Evolutionary conservation across 2,329 filamentous ascomycete species (phyloP), one percentile per base, ranked within the genome.

Genomic region (Paraphoma chrysanthemicola): DNA sequence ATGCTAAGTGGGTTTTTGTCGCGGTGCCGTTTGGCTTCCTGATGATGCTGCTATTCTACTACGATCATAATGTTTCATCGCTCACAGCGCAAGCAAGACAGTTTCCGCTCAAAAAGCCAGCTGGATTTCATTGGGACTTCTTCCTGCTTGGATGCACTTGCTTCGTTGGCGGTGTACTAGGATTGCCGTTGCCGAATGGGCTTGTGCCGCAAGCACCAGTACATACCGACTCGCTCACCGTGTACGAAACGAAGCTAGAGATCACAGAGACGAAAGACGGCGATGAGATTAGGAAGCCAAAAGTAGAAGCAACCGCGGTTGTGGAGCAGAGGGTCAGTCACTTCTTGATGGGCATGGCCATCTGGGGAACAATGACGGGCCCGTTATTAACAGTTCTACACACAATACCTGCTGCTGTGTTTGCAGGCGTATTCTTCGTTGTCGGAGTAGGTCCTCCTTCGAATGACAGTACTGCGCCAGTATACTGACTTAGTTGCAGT

Each of bases 111-210:
- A 81, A 79, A 59, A 85, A 85, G 56, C 83, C 83, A 0, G 82
- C 81, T 4, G 83, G 83, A 1, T 85, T 85, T 60, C 82, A 85
- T 64, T 85, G 83, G 83, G 83, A 85, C 68, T 84, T 85, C 67
- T 85, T 85, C 69, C 76, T 86, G 0, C 78, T 85, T 1, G 83
- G 83, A 4, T 82, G 78, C 64, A 84, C 82, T 6, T 84, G 80
- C 43, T 83, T 84, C 60, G 77, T 84, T 14, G 76, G 77, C 9
- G 82, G 82, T 5, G 77, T 85, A 31, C 75, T 85, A 6, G 82
- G 82, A 1, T 75, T 86, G 7, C 83, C 83, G 0, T 69, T 85
- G 42, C 83, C 83, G 1, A 85, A 85, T 48, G 83, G 83, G 14
- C 77, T 85, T 1, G 81, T 84, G 1, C 83, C 83, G 1, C 82